Evolutionary conservation across 2,329 filamentous ascomycete genomes (phyloP).

Genomic region (Clarireedia monteithiana): DNA sequence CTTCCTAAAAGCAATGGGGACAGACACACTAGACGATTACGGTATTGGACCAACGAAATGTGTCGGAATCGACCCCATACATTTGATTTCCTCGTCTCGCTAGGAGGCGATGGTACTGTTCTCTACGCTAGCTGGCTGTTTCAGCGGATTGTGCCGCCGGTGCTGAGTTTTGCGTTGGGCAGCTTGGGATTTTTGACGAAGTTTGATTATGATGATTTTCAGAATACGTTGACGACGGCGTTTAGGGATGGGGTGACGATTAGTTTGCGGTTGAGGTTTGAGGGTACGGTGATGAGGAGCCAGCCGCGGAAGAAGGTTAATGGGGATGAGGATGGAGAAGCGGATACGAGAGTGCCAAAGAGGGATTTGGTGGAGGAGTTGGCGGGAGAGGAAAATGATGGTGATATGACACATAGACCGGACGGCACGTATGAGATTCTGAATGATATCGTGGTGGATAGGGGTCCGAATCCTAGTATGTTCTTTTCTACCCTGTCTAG

Average conservation of each 20-base stretch:
- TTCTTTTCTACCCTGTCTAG: constrained; percentile 14
- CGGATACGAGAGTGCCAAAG: constrained; percentile 32
- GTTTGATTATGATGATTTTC: constrained; percentile 79
- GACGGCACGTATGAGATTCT: constrained; percentile 83
- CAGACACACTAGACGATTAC: constrained; percentile 41
- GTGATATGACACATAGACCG: constrained; percentile 76
- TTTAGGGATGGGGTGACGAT: constrained; percentile 83
- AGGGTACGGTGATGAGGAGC: constrained; percentile 87
- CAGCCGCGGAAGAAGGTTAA: constrained; percentile 37
- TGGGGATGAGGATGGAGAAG: constrained; percentile 27
- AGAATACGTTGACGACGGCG: constrained; percentile 58
- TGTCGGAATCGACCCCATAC: constrained; percentile 72
- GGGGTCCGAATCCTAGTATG: constrained; percentile 86
- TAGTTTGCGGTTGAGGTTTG: constrained; percentile 79
- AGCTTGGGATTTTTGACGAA: constrained; percentile 94
- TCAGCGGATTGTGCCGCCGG: constrained; percentile 87
- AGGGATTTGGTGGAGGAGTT: constrained; percentile 83
- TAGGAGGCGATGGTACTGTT: constrained; percentile 94
- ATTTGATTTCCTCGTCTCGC: constrained; percentile 89
- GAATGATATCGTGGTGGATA: constrained; percentile 94
- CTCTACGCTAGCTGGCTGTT: constrained; percentile 96
- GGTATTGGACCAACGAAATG: constrained; percentile 77
- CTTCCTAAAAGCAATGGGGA: constrained; percentile 25
- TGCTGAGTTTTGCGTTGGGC: constrained; percentile 83
- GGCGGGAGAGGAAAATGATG: constrained; percentile 76